Evolutionary conservation across 345 rosid species (phyloP), one percentile per base, ranked within the genome.

Genomic region (Eucalyptus sp.): DNA sequence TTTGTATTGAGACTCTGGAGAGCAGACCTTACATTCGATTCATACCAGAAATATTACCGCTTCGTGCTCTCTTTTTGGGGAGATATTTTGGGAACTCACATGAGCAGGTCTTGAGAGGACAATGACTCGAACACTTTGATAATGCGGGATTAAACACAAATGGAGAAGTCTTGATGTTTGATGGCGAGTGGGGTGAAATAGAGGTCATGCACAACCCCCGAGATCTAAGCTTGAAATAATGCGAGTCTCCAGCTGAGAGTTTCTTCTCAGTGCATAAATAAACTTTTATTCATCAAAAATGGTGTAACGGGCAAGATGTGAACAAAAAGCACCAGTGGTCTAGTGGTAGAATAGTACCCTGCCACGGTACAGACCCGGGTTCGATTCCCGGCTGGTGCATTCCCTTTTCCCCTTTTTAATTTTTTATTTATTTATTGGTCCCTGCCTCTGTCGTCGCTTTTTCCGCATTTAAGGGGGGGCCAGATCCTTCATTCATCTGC

Each of bases 341-440:
- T 95, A 94, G 95, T 94, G 95, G 95, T 95, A 96, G 96, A 95
- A 96, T 95, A 96, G 95, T 93, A 96, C 93, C 94, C 93, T 95
- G 93, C 95, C 94, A 93, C 94, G 92, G 96, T 95, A 93, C 93
- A 92, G 95, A 93, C 95, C 97, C 94, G 94, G 94, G 97, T 94
- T 96, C 95, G 94, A 94, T 91, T 89, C 91, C 93, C 93, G 92
- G 91, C 94, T 94, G 94, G 95, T 92, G 95, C 95, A 86, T 84
- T 24, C 8, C 13, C 2, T 0, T 18, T 16, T 29, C 2, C 24
- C 5, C 25, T 12, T 27, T 85, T 27, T 13, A 2, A 6, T 14
- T 6, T 15, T 7, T 3, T 1, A 0, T 31, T 10, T 49, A 24
- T 2, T 4, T 9, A 3, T 16, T 3, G 29, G 31, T 44, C 49